Evolutionary conservation across 73 alveolate genomes (phyloP).

Genomic region (Chromera velia): DNA sequence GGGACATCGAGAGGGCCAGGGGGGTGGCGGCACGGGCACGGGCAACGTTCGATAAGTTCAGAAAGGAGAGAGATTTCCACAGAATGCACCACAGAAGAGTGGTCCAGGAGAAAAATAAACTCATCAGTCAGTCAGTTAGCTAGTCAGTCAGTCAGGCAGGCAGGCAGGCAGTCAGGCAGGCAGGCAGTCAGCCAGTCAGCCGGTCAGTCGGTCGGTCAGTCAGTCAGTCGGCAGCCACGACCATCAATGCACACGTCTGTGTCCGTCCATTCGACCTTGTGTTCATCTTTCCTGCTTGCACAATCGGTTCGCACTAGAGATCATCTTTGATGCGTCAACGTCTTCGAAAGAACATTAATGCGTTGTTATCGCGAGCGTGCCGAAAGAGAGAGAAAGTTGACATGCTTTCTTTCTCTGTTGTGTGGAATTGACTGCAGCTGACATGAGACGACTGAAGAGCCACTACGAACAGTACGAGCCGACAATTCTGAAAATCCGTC

Average conservation of each 20-base stretch:
- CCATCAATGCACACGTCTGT: too few relatives aligned
- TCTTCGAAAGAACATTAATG: too few relatives aligned
- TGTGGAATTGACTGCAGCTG: conserved; percentile 23
- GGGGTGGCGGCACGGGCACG: conserved; percentile 79
- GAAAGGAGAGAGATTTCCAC: conserved; percentile 95
- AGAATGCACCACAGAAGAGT: conserved; percentile 97
- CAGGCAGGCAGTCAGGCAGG: too few relatives aligned
- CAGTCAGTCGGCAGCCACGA: too few relatives aligned
- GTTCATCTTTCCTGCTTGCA: too few relatives aligned
- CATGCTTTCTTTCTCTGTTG: too few relatives aligned
- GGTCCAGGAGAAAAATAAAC: conserved; percentile 46
- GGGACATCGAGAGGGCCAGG: conserved; percentile 63
- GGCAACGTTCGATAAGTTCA: conserved; percentile 77
- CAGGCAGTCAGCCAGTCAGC: neutral
- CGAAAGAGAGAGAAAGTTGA: too few relatives aligned
- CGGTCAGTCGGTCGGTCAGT: too few relatives aligned
- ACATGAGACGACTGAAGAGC: conserved; percentile 83
- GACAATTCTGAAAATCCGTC: conserved; percentile 84
- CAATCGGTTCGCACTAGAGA: too few relatives aligned
- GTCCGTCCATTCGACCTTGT: too few relatives aligned
- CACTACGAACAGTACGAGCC: conserved; percentile 85
- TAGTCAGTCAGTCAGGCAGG: neutral
- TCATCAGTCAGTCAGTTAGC: conserved; percentile 9
- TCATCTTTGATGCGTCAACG: too few relatives aligned
- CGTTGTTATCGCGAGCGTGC: neutral